phyloP scores from a whole-genome alignment of 305 asterid species.

The Solanum hybrid region DNA sequence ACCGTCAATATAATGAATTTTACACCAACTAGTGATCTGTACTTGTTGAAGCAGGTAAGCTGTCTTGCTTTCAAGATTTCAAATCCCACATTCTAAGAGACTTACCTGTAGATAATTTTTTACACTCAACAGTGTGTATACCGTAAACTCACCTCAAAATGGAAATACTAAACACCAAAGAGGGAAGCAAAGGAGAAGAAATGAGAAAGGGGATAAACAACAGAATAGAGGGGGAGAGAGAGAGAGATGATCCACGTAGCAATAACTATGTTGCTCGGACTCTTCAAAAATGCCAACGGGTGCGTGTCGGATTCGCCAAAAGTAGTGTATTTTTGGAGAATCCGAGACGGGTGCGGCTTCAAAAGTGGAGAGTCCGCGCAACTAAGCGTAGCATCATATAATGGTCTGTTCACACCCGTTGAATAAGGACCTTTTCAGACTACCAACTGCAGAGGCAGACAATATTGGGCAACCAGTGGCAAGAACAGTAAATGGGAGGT shows the following conservation, averaged over 20 bases:
- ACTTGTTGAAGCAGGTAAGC: neutral
- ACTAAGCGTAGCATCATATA: neutral
- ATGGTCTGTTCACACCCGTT: neutral
- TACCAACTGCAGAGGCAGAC: neutral
- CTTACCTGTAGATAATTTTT: neutral
- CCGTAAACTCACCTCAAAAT: neutral
- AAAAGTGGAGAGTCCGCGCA: too few species aligned
- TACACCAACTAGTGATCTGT: neutral
- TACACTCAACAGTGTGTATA: neutral
- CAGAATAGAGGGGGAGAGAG: neutral
- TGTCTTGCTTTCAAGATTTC: neutral
- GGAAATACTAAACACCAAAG: neutral
- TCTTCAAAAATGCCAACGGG: too few species aligned
- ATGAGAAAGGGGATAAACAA: neutral
- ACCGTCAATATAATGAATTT: neutral
- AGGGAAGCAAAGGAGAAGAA: neutral
- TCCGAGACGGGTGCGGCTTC: too few species aligned
- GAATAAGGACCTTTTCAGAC: neutral
- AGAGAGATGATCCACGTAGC: neutral
- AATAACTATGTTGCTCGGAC: neutral
- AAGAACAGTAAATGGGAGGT: neutral
- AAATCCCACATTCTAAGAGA: neutral
- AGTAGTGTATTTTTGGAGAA: too few species aligned
- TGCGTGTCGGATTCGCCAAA: too few species aligned
- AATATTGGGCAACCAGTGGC: neutral